Conservation (phyloP, 768 basidiomycete genomes). For the Boletus rex-veris region DNA sequence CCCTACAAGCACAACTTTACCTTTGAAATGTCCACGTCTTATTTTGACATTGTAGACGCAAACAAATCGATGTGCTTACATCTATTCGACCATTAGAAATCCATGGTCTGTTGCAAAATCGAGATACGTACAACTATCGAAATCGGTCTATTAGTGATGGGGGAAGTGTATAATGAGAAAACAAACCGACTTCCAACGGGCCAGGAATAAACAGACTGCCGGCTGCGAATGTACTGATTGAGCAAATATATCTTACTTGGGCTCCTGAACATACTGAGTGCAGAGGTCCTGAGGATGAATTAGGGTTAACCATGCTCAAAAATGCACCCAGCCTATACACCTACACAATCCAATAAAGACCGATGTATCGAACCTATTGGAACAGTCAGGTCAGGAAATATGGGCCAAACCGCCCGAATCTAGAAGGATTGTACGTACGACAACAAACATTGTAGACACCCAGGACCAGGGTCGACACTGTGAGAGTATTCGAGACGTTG, state of each 20-base stretch:
- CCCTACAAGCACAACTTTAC: too few relatives aligned
- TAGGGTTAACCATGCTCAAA: neutral
- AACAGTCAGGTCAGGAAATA: neutral
- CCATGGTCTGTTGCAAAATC: too few relatives aligned
- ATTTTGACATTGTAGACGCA: too few relatives aligned
- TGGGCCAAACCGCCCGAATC: neutral
- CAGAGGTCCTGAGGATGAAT: neutral
- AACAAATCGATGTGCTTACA: too few relatives aligned
- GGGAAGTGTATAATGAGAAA: too few relatives aligned
- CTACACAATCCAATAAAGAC: neutral
- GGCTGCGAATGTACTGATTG: neutral
- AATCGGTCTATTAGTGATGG: too few relatives aligned
- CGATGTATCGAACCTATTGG: neutral
- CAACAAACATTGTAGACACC: neutral
- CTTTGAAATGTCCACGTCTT: too few relatives aligned
- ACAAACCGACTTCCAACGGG: too few relatives aligned
- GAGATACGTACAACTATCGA: too few relatives aligned
- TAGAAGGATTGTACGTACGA: neutral
- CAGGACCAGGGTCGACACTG: neutral
- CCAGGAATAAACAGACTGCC: too few relatives aligned
- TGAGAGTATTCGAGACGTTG: neutral
- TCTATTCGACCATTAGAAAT: too few relatives aligned
- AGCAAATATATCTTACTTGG: too few relatives aligned
- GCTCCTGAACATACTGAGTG: neutral
- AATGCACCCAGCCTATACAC: neutral